A percentile compares a stretch with the other conserved stretches of the same genome.
phyloP scores from a whole-genome alignment of 805 yeast species.

The Wickerhamiella domercqiae region DNA sequence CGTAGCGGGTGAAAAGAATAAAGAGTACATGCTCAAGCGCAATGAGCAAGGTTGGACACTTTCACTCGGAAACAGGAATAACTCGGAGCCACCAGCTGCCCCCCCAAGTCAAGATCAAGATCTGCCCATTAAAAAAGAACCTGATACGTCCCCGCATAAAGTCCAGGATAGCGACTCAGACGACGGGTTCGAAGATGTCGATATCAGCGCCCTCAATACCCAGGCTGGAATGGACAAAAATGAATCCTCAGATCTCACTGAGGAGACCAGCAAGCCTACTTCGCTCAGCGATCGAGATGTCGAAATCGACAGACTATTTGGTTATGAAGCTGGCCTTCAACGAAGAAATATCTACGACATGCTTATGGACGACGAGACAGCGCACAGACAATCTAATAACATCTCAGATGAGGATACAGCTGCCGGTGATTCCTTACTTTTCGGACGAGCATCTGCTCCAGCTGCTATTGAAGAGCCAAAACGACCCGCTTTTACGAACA shows the following conservation, averaged over 20 bases:
- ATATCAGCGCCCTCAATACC: slow-evolving; percentile 18
- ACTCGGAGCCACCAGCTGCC: slow-evolving; percentile 23
- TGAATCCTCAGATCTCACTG: neutral
- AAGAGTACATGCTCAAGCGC: slow-evolving; percentile 57
- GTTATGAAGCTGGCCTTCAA: slow-evolving; percentile 18
- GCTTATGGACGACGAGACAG: slow-evolving; percentile 3
- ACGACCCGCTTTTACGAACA: no score
- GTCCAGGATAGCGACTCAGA: slow-evolving; percentile 25
- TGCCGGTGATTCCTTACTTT: no score
- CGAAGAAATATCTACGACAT: slow-evolving; percentile 15
- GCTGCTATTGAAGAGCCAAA: no score
- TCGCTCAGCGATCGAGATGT: neutral
- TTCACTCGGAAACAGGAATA: slow-evolving; percentile 35
- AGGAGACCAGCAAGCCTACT: neutral
- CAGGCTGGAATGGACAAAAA: slow-evolving; percentile 1
- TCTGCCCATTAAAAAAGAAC: neutral
- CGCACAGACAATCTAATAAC: slow-evolving; percentile 18
- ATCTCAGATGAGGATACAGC: no score
- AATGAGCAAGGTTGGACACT: slow-evolving; percentile 77
- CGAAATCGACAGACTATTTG: slow-evolving; percentile 10
- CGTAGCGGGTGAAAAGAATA: slow-evolving; percentile 70
- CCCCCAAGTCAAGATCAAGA: slow-evolving; percentile 3
- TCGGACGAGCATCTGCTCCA: no score
- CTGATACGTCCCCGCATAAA: slow-evolving; percentile 20
- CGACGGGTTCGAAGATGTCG: slow-evolving; percentile 61